Evolutionary conservation across 2,329 filamentous ascomycete species (phyloP).

Genomic region (Paecilomyces variotii): DNA sequence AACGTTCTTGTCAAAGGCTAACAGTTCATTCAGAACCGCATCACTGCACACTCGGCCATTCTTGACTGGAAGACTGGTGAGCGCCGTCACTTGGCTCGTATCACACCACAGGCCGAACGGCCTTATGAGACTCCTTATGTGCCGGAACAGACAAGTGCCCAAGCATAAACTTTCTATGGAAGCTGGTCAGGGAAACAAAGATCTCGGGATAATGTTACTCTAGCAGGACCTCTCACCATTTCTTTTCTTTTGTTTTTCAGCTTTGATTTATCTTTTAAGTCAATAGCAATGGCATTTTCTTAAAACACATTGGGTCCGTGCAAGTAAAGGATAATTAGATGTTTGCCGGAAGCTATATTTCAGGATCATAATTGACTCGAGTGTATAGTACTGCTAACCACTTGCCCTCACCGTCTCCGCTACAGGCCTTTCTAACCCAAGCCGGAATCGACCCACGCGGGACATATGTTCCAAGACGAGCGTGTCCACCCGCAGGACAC

Average conservation of each 20-base stretch:
- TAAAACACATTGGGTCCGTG: too few species aligned
- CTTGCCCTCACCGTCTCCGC: neutral
- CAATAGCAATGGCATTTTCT: too few species aligned
- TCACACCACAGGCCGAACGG: constrained; percentile 21
- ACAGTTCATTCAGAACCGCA: constrained; percentile 28
- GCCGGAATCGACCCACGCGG: constrained; percentile 21
- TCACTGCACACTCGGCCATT: constrained; percentile 29
- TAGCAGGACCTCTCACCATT: too few species aligned
- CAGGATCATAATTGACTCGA: too few species aligned
- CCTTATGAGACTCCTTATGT: neutral
- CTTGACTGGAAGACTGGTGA: constrained; percentile 20
- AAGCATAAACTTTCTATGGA: neutral
- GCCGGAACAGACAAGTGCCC: neutral
- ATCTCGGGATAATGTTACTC: too few species aligned
- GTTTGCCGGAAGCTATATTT: too few species aligned
- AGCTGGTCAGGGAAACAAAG: too few species aligned
- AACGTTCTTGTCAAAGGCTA: too few species aligned
- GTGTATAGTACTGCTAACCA: too few species aligned
- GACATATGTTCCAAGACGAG: constrained; percentile 29
- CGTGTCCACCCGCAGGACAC: constrained; percentile 37
- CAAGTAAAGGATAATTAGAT: too few species aligned
- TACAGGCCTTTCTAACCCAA: constrained; percentile 13
- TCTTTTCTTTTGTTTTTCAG: too few species aligned
- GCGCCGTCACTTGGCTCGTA: constrained; percentile 20
- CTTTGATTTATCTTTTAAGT: too few species aligned